Evolutionary conservation across 2,329 filamentous ascomycete genomes (phyloP), one percentile per base, ranked within the genome.

Genomic region (Uncinocarpus reesii): DNA sequence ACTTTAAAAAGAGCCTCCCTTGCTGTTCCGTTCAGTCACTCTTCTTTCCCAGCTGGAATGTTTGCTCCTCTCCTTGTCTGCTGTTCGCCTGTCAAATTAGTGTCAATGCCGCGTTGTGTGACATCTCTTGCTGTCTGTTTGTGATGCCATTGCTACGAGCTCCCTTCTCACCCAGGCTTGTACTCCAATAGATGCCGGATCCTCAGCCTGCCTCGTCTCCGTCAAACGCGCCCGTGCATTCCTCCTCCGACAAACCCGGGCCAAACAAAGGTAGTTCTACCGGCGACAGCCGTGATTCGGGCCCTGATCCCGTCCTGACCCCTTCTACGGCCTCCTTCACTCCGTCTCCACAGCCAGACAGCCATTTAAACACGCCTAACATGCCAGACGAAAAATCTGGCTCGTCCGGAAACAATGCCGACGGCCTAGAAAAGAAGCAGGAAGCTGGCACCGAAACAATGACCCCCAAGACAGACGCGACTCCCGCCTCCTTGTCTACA

Each of bases 341-440:
- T 16, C 54, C 55, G 52, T 56, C 56, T 55, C 55, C 53, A 52
- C 57, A 56, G 45, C 54, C 53, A 48, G 48, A 49, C 20, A 28
- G 50, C 21, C 40, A 44, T 21, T 23, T 37, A 43, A 16, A 20
- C n/a, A 34, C 40, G n/a, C 15, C 43, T 48, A 53, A 37, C 48
- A 65, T 65, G 63, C 56, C 61, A 24, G 61, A 64, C 34, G 52
- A 59, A 15, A 42, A 31, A n/a, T 52, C 54, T n/a, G 52, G 46
- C 29, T 44, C 48, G 21, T 32, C 52, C 4, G 42, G 56, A 24
- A 47, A 52, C 11, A 51, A 56, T 28, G 53, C 51, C 11, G 52
- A 56, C 28, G 32, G 49, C 1, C 42, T 55, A 13, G 60, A 63
- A 24, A 58, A 56, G 26, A 65, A 64, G 40, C 59, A 58, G 34